A percentile compares a stretch with the other conserved stretches of the same genome.
Conservation (phyloP, 352 stramenopile genomes). For the Phytophthora crassamura region DNA sequence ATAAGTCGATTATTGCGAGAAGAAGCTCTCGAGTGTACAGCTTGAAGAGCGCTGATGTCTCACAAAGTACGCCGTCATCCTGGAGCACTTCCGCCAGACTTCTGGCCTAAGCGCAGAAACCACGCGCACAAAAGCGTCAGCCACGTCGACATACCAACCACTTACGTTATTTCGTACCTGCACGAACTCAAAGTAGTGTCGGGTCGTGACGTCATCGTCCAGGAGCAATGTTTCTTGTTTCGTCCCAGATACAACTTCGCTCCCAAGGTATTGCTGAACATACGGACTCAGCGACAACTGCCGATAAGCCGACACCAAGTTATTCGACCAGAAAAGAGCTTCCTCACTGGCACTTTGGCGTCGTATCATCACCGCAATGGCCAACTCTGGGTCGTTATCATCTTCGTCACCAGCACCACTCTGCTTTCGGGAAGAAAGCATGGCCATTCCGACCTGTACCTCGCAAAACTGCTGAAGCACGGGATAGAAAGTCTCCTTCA, state of each 20-base stretch:
- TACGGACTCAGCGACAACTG: constrained; percentile 28
- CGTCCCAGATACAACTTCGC: constrained; percentile 9
- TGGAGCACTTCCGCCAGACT: constrained; percentile 20
- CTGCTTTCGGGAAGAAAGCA: constrained; percentile 1
- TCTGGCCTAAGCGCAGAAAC: not conserved
- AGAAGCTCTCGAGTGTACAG: constrained; percentile 29
- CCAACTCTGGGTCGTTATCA: constrained; percentile 10
- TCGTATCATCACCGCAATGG: constrained; percentile 18
- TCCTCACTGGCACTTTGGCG: constrained; percentile 17
- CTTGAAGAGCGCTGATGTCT: constrained; percentile 26
- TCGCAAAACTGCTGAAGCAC: constrained; percentile 10
- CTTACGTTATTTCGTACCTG: constrained; percentile 6
- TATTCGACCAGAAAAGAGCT: constrained; percentile 22
- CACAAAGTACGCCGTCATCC: constrained; percentile 15
- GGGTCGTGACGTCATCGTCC: constrained; percentile 6
- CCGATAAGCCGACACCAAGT: constrained; percentile 26
- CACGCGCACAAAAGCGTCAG: not conserved
- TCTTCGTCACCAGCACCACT: not conserved
- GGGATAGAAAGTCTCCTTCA: constrained; percentile 18
- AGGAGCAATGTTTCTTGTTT: constrained; percentile 7
- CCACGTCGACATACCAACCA: not conserved
- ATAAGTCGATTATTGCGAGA: constrained; percentile 20
- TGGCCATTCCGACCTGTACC: constrained; percentile 17
- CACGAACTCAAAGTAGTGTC: constrained; percentile 24
- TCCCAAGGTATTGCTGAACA: constrained; percentile 30